These are phyloP conservation scores for Cyanidioschyzon merolae DNA, from an alignment of 23 red algal species.

Conservation along the genomic window DNA sequence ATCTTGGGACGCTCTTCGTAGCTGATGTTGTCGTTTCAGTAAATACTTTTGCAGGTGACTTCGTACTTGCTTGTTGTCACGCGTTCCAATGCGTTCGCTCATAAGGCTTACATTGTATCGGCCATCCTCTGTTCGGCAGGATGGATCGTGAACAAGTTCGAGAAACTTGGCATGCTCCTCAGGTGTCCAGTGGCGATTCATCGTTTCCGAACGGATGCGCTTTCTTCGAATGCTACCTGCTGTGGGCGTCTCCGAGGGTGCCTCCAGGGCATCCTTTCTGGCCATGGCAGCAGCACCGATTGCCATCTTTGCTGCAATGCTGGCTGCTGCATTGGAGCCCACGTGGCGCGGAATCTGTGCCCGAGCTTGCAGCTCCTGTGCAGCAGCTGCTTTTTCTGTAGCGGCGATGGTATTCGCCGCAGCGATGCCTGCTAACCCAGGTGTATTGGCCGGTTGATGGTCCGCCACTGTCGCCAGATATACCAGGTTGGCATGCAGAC, in stretches of 20 bases:
- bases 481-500: slow-evolving; percentile 8
- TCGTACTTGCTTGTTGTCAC: slow-evolving; percentile 11
- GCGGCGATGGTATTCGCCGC: slow-evolving; percentile 7
- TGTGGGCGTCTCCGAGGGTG: background rate
- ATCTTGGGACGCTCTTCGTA: background rate
- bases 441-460: slow-evolving; percentile 7
- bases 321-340: background rate
- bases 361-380: background rate
- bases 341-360: background rate
- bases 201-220: background rate
- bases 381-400: background rate
- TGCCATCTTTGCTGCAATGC: slow-evolving; percentile 9
- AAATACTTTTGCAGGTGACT: slow-evolving; percentile 12
- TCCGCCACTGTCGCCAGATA: slow-evolving; percentile 19
- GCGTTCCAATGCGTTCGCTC: slow-evolving; percentile 12
- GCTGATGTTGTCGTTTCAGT: background rate
- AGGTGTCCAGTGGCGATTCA: background rate
- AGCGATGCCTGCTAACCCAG: background rate
- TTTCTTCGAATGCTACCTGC: background rate
- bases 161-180: slow-evolving; percentile 16
- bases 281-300: slow-evolving; percentile 11
- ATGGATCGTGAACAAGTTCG: slow-evolving; percentile 7
- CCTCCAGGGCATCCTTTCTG: background rate
- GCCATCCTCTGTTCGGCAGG: slow-evolving; percentile 1
- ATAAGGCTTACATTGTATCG: slow-evolving; percentile 3